Conservation (phyloP, 768 basidiomycete species). For the Lactarius sp. region DNA sequence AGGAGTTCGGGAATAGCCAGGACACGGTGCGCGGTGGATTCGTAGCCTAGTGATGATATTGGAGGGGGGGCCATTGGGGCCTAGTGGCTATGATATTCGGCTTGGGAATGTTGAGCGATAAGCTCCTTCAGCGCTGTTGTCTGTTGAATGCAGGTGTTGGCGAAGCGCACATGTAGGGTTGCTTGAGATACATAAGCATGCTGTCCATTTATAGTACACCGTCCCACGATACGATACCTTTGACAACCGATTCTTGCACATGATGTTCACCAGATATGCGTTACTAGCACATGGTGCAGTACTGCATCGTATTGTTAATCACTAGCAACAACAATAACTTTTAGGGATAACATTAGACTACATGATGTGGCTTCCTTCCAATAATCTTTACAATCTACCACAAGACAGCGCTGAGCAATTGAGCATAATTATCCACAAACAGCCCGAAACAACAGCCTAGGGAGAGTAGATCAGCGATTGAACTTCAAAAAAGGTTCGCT, state of each 20-base stretch:
- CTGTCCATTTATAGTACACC: no score
- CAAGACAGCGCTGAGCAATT: neutral
- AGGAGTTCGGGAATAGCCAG: constrained; percentile 24
- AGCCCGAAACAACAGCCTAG: neutral
- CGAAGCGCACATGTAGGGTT: no score
- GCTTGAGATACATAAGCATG: no score
- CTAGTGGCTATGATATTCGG: neutral
- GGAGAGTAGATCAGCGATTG: constrained; percentile 2
- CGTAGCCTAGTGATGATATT: constrained; percentile 13
- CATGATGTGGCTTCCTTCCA: neutral
- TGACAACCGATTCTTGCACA: no score
- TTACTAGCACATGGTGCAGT: no score
- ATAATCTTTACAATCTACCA: neutral
- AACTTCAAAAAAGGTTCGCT: neutral
- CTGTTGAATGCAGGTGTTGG: no score
- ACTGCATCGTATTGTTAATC: neutral
- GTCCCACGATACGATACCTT: no score
- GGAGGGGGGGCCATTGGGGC: neutral
- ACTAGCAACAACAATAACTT: no score
- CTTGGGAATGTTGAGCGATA: no score
- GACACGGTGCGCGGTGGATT: constrained; percentile 22
- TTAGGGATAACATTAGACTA: neutral
- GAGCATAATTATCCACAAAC: neutral
- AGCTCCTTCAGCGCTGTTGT: no score
- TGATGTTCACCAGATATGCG: no score